Percentiles rank a stretch among this genome's conserved stretches.
Evolutionary conservation across 2,329 filamentous ascomycete genomes (phyloP).

Genomic region (Curvularia verruculosa): DNA sequence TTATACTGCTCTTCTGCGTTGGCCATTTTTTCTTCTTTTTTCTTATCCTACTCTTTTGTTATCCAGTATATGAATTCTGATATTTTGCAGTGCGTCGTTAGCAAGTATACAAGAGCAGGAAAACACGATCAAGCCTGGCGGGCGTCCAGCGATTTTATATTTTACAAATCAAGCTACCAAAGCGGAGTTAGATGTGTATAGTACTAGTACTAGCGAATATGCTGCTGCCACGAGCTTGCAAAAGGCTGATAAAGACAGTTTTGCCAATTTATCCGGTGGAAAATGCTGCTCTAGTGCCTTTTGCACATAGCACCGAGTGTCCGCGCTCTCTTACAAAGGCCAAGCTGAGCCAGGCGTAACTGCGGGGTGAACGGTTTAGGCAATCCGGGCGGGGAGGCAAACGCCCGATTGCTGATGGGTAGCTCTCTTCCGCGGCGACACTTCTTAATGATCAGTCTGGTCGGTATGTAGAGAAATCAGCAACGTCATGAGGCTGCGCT

Average conservation of each 20-base stretch:
- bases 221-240: not conserved
- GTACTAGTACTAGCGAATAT: not conserved
- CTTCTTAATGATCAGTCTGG: not conserved
- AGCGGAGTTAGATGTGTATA: constrained; percentile 2
- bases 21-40: constrained; percentile 7
- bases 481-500: constrained; percentile 1
- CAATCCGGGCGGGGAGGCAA: constrained; percentile 23
- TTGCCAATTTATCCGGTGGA: constrained; percentile 34
- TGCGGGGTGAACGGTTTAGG: constrained; percentile 31
- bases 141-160: constrained; percentile 7
- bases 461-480: not conserved
- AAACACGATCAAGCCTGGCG: not conserved
- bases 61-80: not conserved
- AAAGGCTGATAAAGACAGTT: constrained; percentile 16
- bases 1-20: constrained; percentile 31
- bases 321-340: constrained; percentile 3
- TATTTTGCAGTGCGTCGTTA: not conserved
- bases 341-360: not conserved
- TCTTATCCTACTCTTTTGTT: not conserved
- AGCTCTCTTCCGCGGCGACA: constrained; percentile 6
- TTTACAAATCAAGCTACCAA: not conserved
- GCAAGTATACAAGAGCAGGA: not conserved
- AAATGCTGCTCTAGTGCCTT: constrained; percentile 23
- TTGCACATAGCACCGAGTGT: constrained; percentile 18
- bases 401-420: not conserved